Evolutionary conservation across 148 eudicot genomes (phyloP), one percentile per base, ranked within the genome.

Genomic region (Oxyria digyna): DNA sequence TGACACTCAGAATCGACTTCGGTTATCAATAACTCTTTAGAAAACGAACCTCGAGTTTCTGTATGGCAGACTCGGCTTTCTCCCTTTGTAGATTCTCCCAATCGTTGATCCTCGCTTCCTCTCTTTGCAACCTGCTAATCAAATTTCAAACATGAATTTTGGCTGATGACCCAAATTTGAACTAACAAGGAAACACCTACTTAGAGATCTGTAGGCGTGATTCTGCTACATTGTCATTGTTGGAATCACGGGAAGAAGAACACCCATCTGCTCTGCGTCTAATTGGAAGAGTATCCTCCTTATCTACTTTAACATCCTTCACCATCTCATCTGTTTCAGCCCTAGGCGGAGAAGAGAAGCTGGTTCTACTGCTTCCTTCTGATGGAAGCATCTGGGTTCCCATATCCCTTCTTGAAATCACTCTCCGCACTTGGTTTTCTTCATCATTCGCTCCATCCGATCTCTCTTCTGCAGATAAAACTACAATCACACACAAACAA

Each of bases 1-100:
- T 29, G 64, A 14, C 37, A 15, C 18, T 54, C 14, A 54, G 14
- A 54, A 18, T 21, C 8, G 1, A 38, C 41, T 38, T 2, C 0
- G 4, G 41, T 1, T 38, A 2, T 2, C 2, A 33, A 2, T 33
- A 14, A 54, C 3, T 20, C 20, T 6, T 4, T 12, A 32, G n/a
- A 42, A 32, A 13, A 17, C 15, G 11, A 67, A 91, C 97, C 96
- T 91, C 96, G 3, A 88, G 88, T 75, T 87, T 87, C 48, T 77
- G 84, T 17, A 89, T 78, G 45, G 88, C 89, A 24, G 91, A 86
- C 68, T 93, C 98, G 42, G 98, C 98, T 76, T 92, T 89, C 62
- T 89, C 96, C 77, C 83, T 92, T 71, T 92, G 97, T 74, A 87
- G 71, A 63, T 83, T 85, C 76, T 92, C 97, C 97, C 97, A 92